These are phyloP conservation scores for Helotiales sp. DNA, from an alignment of 2,329 filamentous ascomycete genomes.

Conservation along the genomic window DNA sequence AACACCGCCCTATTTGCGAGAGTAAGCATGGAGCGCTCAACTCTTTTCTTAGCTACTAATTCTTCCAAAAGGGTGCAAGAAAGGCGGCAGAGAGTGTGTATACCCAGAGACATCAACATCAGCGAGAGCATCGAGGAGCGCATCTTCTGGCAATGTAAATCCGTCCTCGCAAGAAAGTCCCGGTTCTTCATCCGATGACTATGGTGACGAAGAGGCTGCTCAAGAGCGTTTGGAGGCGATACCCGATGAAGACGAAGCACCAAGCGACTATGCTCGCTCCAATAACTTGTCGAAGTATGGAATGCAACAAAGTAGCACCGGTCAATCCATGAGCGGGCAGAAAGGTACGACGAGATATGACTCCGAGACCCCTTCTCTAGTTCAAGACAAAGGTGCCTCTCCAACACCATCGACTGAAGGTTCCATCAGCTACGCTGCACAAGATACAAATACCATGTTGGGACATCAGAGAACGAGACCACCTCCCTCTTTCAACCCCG, in stretches of 20 bases:
- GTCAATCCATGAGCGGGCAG: conserved; percentile 47
- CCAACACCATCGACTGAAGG: conserved; percentile 56
- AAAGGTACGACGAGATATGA: conserved; percentile 49
- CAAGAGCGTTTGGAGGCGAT: conserved; percentile 57
- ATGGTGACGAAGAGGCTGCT: conserved; percentile 51
- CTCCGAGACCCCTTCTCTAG: conserved; percentile 60
- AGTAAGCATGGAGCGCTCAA: conserved; percentile 51
- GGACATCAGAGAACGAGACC: conserved; percentile 26
- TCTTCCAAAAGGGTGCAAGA: conserved; percentile 72
- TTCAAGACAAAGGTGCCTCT: conserved; percentile 57
- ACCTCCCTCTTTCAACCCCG: conserved; percentile 38
- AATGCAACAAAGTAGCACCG: conserved; percentile 47
- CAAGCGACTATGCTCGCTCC: conserved; percentile 29
- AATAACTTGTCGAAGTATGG: conserved; percentile 37
- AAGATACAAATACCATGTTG: conserved; percentile 25
- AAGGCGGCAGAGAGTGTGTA: conserved; percentile 86
- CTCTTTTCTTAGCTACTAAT: conserved; percentile 27
- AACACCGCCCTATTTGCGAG: conserved; percentile 85
- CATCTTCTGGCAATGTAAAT: conserved; percentile 45
- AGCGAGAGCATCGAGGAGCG: conserved; percentile 34
- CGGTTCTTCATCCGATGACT: conserved; percentile 59
- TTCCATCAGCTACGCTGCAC: conserved; percentile 38
- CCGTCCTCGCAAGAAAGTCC: conserved; percentile 44
- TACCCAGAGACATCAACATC: conserved; percentile 74
- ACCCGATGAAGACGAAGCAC: conserved; percentile 56